Percentiles rank a stretch among this genome's conserved stretches.
Evolutionary conservation across 176 grass and related monocot species (phyloP).

Genomic region (Carex littledalei): DNA sequence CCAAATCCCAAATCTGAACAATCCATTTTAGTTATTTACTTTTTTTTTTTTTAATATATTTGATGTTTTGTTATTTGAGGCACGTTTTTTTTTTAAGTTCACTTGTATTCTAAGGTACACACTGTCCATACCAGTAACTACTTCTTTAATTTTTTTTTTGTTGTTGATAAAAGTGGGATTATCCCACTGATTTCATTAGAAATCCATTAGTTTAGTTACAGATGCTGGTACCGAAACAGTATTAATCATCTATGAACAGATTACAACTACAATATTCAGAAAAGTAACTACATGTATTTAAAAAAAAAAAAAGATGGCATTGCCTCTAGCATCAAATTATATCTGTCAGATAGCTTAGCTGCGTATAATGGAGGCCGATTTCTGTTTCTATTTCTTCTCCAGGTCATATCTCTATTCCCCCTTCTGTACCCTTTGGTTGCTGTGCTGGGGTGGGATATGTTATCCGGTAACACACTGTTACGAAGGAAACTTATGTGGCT

Average conservation of each 20-base stretch:
- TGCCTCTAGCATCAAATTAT: constrained; percentile 12
- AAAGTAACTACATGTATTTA: background rate
- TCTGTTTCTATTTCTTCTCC: constrained; percentile 33
- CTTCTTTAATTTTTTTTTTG: too few species aligned
- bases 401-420: constrained; percentile 79
- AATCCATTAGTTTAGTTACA: too few species aligned
- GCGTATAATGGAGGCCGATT: background rate
- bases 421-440: constrained; percentile 90
- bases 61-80: background rate
- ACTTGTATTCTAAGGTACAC: background rate
- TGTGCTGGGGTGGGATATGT: constrained; percentile 88
- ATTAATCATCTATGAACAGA: too few species aligned
- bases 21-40: constrained; percentile 8
- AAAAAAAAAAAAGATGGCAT: background rate
- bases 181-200: too few species aligned
- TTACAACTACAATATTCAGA: too few species aligned
- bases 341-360: constrained; percentile 19
- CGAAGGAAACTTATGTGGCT: constrained; percentile 76
- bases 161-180: too few species aligned
- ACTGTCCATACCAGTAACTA: background rate
- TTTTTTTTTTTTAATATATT: constrained; percentile 11
- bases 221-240: too few species aligned
- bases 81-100: background rate
- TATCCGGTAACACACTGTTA: constrained; percentile 75
- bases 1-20: background rate